Conservation (phyloP, 805 yeast species). For the Ogataea nakhonphanomensis region DNA sequence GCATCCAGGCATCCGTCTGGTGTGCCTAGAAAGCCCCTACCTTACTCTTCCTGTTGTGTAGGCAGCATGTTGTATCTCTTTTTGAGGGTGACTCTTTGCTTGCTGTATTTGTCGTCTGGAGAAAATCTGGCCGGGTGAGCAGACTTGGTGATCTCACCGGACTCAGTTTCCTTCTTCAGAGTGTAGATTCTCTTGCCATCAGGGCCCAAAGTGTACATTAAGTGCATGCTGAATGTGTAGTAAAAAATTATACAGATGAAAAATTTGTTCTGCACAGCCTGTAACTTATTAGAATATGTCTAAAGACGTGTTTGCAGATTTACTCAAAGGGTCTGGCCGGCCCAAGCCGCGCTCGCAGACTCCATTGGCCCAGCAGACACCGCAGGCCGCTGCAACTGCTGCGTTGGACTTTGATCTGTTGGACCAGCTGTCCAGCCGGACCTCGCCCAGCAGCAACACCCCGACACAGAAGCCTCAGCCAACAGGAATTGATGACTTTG, state of each 20-base stretch:
- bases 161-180: slow-evolving; percentile 70
- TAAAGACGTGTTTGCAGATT: slow-evolving; percentile 43
- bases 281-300: slow-evolving; percentile 17
- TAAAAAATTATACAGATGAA: not conserved
- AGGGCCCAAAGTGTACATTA: slow-evolving; percentile 93
- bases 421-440: slow-evolving; percentile 18
- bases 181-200: slow-evolving; percentile 98
- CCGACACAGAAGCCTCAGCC: slow-evolving; percentile 5
- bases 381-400: slow-evolving; percentile 24
- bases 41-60: slow-evolving; percentile 53
- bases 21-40: not conserved
- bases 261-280: slow-evolving; percentile 12
- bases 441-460: slow-evolving; percentile 7
- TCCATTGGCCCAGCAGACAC: slow-evolving; percentile 33
- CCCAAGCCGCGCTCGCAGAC: slow-evolving; percentile 27
- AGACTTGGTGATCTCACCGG: slow-evolving; percentile 94
- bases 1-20: too few relatives aligned
- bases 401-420: slow-evolving; percentile 37
- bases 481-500: slow-evolving; percentile 15
- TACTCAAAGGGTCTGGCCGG: slow-evolving; percentile 32
- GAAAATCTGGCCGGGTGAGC: slow-evolving; percentile 99
- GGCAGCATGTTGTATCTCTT: slow-evolving; percentile 89
- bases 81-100: slow-evolving; percentile 97
- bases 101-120: slow-evolving; percentile 98
- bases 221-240: slow-evolving; percentile 63